Evolutionary conservation across 108 stramenopile species (phyloP).

Genomic region (Fragilariopsis cylindrus): DNA sequence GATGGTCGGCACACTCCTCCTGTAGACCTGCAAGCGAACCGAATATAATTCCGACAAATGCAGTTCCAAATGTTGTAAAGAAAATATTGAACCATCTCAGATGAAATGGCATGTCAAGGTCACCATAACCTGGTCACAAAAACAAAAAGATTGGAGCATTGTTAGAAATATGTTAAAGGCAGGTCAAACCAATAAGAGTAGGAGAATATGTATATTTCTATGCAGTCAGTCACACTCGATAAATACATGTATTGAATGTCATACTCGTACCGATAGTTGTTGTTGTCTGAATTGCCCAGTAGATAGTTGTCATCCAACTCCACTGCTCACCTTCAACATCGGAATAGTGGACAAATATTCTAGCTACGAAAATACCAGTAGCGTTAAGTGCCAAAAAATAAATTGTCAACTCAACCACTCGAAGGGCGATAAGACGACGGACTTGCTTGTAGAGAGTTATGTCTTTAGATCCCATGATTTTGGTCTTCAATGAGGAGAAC

Average conservation of each 20-base stretch:
- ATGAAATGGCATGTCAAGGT: conserved; percentile 45
- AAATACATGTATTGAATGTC: not conserved
- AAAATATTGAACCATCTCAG: conserved; percentile 53
- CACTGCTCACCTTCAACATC: conserved; percentile 29
- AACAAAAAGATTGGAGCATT: conserved; percentile 1
- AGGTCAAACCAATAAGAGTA: too few relatives aligned
- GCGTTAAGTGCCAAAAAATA: conserved; percentile 43
- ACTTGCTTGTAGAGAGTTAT: conserved; percentile 34
- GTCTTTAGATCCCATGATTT: not conserved
- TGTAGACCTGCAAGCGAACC: conserved; percentile 36
- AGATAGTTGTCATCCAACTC: conserved; percentile 57
- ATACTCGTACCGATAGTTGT: conserved; percentile 37
- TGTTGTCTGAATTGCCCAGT: conserved; percentile 57
- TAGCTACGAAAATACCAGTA: conserved; percentile 38
- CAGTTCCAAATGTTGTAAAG: conserved; percentile 46
- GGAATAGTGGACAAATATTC: conserved; percentile 18
- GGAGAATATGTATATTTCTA: too few relatives aligned
- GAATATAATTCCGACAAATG: conserved; percentile 43
- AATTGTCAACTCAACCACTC: conserved; percentile 32
- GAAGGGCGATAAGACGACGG: conserved; percentile 24
- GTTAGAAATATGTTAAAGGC: not conserved
- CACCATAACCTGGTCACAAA: conserved; percentile 29
- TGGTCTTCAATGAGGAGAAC: not conserved
- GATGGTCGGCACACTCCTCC: conserved; percentile 31
- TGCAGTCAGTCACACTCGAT: too few relatives aligned